Percentiles rank a stretch among this genome's conserved stretches.
phyloP scores from a whole-genome alignment of 2,329 filamentous ascomycete genomes.

The Ascochyta koolunga region DNA sequence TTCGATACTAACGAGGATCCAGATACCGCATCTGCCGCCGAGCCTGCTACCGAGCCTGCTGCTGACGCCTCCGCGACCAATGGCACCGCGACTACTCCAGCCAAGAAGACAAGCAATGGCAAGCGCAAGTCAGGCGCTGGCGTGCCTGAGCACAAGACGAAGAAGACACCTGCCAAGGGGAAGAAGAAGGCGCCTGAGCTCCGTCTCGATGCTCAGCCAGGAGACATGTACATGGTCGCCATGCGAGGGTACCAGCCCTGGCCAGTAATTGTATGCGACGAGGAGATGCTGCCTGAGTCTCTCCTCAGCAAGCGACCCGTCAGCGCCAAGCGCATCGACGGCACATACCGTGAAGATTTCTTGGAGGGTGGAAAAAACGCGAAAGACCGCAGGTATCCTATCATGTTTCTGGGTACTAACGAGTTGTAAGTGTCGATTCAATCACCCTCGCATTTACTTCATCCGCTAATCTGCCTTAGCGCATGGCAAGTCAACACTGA shows the following conservation, averaged over 20 bases:
- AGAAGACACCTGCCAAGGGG: constrained; percentile 74
- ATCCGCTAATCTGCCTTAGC: constrained; percentile 56
- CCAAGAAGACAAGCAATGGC: constrained; percentile 36
- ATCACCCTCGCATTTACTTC: not conserved
- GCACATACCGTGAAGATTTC: constrained; percentile 85
- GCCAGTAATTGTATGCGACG: constrained; percentile 93
- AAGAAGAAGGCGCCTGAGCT: constrained; percentile 77
- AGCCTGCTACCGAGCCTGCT: constrained; percentile 39
- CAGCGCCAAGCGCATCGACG: constrained; percentile 80
- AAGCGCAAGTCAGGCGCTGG: constrained; percentile 76
- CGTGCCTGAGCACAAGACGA: constrained; percentile 68
- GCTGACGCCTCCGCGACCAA: constrained; percentile 52
- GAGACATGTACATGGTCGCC: constrained; percentile 89
- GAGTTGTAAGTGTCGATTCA: constrained; percentile 80
- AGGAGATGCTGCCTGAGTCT: constrained; percentile 85
- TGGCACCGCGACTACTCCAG: constrained; percentile 48
- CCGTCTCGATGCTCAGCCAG: constrained; percentile 79
- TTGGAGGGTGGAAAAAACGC: constrained; percentile 85
- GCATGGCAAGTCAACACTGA: constrained; percentile 90
- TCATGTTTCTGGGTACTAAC: constrained; percentile 95
- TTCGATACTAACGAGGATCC: constrained; percentile 23
- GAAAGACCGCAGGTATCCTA: constrained; percentile 83
- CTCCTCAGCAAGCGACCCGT: constrained; percentile 82
- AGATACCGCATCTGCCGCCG: constrained; percentile 46
- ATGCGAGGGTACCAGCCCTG: constrained; percentile 94